Base-by-base conservation (phyloP, 139 green algal genomes). In the Chlamydomonas sp. region DNA sequence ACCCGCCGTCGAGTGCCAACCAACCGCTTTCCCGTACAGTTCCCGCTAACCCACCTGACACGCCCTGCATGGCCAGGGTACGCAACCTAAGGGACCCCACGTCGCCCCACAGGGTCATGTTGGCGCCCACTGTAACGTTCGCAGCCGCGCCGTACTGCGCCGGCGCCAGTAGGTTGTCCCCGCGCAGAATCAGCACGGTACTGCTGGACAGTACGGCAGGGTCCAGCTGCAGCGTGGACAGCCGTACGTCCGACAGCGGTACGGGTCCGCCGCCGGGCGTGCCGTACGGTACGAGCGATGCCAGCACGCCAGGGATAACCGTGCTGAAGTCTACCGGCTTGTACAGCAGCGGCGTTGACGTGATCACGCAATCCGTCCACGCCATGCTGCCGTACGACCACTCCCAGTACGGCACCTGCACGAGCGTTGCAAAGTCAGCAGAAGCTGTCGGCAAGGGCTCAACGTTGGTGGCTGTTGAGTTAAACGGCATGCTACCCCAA, bases 101-200 rank as follows among this genome's bases (percentile, higher is more conserved):
- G 68, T 78, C 67, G 57, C 80, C 80, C 80, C 80, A 85, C 16
- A 85, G 63, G 58, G 80, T 85, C 68, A 85, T 5, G 17, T 85
- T 85, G 68, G 58, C 17, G 4, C 7, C 7, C 57, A 85, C 7
- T 2, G 80, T 62, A 4, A 63, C 2, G 12, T 17, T 9, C 3
- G 16, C 60, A 3, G 20, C 31, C 31, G 31, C 31, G 31, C 31
- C 31, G 31, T 49, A 49, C 31, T 49, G 4, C 57, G 31, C 5
- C 49, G 57, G 66, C 17, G 58, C n/a, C 71, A 77, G 10, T 6
- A n/a, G 58, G 71, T 77, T 77, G 71, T 85, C 63, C 14, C 18
- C n/a, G 0, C 18, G 64, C 66, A 85, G 79, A 4, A 85, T 18
- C 6, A 77, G 15, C 49, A 20, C 60, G 14, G 64, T 15, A 14